Conservation (phyloP, 306 rosid species). For the Phaseolus lunatus region DNA sequence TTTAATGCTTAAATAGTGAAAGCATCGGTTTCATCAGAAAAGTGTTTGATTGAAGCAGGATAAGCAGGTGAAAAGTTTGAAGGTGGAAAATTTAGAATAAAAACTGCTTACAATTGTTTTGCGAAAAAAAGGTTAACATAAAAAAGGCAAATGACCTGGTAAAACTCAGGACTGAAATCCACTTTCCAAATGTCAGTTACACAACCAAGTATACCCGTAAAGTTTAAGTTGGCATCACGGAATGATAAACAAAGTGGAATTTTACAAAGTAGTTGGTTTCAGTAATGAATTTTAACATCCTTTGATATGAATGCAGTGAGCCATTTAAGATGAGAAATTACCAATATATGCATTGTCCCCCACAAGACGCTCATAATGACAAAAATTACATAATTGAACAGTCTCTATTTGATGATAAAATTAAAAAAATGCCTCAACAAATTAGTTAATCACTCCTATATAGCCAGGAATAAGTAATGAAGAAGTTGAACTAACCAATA, state of each 20-base stretch:
- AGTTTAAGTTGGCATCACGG: not conserved
- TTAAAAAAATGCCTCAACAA: conserved; percentile 6
- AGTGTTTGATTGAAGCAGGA: not conserved
- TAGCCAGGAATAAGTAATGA: no score
- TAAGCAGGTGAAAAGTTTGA: not conserved
- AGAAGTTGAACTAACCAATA: not conserved
- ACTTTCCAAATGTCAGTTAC: not conserved
- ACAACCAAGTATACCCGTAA: not conserved
- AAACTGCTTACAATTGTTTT: not conserved
- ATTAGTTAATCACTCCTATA: not conserved
- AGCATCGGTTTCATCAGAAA: not conserved
- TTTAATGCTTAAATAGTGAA: not conserved
- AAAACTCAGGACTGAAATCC: not conserved
- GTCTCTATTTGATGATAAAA: conserved; percentile 2
- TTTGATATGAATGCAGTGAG: conserved; percentile 12
- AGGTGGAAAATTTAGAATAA: not conserved
- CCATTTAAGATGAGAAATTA: not conserved
- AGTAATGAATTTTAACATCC: not conserved
- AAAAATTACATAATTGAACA: conserved; percentile 1
- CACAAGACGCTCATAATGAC: conserved; percentile 1
- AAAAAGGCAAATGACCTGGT: not conserved
- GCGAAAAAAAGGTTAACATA: not conserved
- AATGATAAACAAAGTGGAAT: not conserved
- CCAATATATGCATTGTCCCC: not conserved
- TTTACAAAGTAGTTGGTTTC: conserved; percentile 5